Evolutionary conservation across 257 asterid species (phyloP), one percentile per base, ranked within the genome.

Genomic region (Anisodus acutangulus): DNA sequence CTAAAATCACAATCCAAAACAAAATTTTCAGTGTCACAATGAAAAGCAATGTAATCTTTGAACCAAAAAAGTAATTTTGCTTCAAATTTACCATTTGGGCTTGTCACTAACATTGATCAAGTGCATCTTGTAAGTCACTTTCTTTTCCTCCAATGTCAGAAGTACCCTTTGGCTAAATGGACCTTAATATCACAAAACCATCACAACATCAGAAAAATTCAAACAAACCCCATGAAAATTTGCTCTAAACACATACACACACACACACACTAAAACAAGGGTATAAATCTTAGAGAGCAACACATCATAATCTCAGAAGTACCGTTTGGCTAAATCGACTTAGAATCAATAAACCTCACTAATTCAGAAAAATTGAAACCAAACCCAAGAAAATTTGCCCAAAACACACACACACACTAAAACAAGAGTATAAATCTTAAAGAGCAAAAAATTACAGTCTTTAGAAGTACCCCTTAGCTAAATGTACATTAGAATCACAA

Each of bases 101-200:
- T 93, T 93, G 60, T 90, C 85, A 49, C 82, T 88, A 31, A 78
- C 5, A 83, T 92, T 86, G 90, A 95, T 92, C 81, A 93, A 90
- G 76, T 81, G 87, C 72, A 19, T 62, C 93, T 89, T 91, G 87
- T 91, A 91, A 17, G 94, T 88, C 58, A 91, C 87, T 51, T 92
- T 88, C 92, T 95, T 95, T 84, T 88, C 95, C 86, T 95, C 93
- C 91, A 93, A 83, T 43, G 98, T 93, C 86, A 93, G 19, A 43
- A 83, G 69, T 43, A 89, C 95, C 93, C 98, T 92, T 16, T 92
- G 98, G 86, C 91, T 80, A 85, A 95, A 93, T 12, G 98, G 97
- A 84, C 98, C 98, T 93, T 19, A 37, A 7, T 49, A 51, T 59
- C 17, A 53, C 31, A 53, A 62, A 85, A 82, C 13, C 64, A 67